A percentile compares a stretch with the other conserved stretches of the same genome.
phyloP scores from a whole-genome alignment of 768 basidiomycete species.

The Pholiota conissans region DNA sequence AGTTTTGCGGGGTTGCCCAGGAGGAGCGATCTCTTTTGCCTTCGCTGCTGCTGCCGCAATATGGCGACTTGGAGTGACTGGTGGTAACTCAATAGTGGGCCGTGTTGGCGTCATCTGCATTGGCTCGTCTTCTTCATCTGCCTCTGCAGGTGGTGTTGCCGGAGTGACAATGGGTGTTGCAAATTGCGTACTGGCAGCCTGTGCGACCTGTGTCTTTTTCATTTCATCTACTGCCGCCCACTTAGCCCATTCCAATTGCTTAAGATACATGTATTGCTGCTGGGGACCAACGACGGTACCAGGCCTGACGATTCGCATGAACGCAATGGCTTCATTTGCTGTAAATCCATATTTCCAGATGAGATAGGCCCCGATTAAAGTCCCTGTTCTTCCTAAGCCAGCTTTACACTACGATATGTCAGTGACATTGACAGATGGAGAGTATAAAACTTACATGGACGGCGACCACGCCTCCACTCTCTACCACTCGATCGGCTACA shows the following conservation, averaged over 20 bases:
- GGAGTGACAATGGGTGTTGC: constrained; percentile 56
- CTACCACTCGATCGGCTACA: constrained; percentile 75
- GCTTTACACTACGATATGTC: constrained; percentile 79
- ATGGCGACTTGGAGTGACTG: constrained; percentile 82
- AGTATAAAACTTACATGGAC: constrained; percentile 67
- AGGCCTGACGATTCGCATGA: constrained; percentile 97
- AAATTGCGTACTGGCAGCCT: constrained; percentile 34
- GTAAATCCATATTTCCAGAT: constrained; percentile 99
- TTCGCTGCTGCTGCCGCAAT: constrained; percentile 69
- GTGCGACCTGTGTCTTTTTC: constrained; percentile 44
- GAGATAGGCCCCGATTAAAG: constrained; percentile 95
- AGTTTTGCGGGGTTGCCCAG: constrained; percentile 87
- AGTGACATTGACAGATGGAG: constrained; percentile 11
- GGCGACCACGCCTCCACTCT: constrained; percentile 78
- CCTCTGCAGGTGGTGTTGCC: constrained; percentile 79
- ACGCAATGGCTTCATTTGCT: constrained; percentile 93
- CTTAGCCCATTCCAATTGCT: constrained; percentile 91
- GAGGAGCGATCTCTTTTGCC: constrained; percentile 71
- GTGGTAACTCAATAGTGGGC: constrained; percentile 46
- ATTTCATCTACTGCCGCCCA: constrained; percentile 90
- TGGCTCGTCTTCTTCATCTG: constrained; percentile 57
- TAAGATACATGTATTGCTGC: constrained; percentile 93
- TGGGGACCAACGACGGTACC: constrained; percentile 92
- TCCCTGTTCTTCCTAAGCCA: constrained; percentile 94
- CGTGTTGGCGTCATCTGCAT: constrained; percentile 45